Evolutionary conservation across 2,329 filamentous ascomycete genomes (phyloP).

Genomic region (Colletotrichum lupini): DNA sequence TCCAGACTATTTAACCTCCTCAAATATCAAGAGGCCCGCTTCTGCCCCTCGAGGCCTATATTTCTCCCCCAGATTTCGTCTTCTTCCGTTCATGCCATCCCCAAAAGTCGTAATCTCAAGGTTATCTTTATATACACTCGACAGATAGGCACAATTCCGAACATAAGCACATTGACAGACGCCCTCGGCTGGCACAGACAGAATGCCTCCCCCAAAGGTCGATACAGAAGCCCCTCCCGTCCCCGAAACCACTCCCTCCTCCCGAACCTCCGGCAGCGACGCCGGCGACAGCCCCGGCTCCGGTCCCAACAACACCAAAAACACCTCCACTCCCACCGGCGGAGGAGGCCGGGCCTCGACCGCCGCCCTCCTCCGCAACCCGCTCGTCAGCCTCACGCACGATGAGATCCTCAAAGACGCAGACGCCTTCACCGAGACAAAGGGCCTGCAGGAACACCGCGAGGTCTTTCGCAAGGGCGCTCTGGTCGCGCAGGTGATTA

Average conservation of each 20-base stretch:
- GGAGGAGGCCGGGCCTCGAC: conserved; percentile 34
- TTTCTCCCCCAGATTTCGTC: background rate
- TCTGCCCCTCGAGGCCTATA: background rate
- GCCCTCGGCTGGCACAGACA: background rate
- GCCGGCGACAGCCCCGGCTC: too few species aligned
- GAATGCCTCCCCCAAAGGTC: conserved; percentile 21
- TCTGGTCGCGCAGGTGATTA: conserved; percentile 59
- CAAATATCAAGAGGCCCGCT: background rate
- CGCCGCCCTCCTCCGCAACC: conserved; percentile 45
- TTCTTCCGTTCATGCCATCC: conserved; percentile 3
- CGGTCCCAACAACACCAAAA: background rate
- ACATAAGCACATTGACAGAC: background rate
- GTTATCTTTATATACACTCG: background rate
- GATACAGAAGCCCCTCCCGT: conserved; percentile 24
- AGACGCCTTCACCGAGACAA: conserved; percentile 48
- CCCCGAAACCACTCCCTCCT: background rate
- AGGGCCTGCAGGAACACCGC: conserved; percentile 46
- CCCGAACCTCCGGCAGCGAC: conserved; percentile 18
- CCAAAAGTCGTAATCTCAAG: background rate
- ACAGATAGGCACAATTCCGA: background rate
- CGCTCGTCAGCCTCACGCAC: conserved; percentile 42
- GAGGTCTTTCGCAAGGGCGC: conserved; percentile 64
- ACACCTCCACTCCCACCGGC: background rate
- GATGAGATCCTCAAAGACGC: conserved; percentile 48
- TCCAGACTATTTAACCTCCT: background rate